These are phyloP conservation scores for Zygosaccharomyces rouxii DNA, from an alignment of 805 yeast genomes.

Conservation along the genomic window DNA sequence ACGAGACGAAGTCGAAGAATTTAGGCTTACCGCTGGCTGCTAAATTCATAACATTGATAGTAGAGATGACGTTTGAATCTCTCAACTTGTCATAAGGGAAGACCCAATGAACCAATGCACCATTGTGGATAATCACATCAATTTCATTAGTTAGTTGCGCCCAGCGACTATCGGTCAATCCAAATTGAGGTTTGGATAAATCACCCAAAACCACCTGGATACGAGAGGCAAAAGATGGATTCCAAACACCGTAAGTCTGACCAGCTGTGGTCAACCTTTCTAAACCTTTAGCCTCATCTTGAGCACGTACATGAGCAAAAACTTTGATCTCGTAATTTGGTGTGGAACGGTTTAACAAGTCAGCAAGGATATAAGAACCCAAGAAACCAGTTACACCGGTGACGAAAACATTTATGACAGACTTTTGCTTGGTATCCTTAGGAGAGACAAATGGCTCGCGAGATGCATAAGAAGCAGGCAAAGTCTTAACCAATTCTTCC, in stretches of 20 bases:
- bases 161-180: conserved; percentile 60
- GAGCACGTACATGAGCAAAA: conserved; percentile 89
- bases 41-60: conserved; percentile 75
- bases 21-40: conserved; percentile 71
- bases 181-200: conserved; percentile 68
- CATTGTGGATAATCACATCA: conserved; percentile 89
- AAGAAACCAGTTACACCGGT: conserved; percentile 97
- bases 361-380: conserved; percentile 83
- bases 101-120: conserved; percentile 99
- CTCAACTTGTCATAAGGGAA: conserved; percentile 87
- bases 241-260: conserved; percentile 65
- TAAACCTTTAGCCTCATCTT: conserved; percentile 59
- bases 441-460: conserved; percentile 31
- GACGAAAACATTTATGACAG: conserved; percentile 59
- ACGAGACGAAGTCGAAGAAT: conserved; percentile 84
- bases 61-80: conserved; percentile 88
- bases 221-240: conserved; percentile 49
- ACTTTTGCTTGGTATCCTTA: conserved; percentile 25
- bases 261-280: conserved; percentile 75
- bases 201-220: conserved; percentile 81
- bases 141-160: conserved; percentile 47
- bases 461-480: conserved; percentile 45
- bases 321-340: conserved; percentile 47
- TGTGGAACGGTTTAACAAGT: conserved; percentile 56
- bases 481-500: conserved; percentile 41